A percentile compares a stretch with the other conserved stretches of the same genome.
Conservation (phyloP, 139 green algal genomes). For the Auxenochlorella protothecoides region DNA sequence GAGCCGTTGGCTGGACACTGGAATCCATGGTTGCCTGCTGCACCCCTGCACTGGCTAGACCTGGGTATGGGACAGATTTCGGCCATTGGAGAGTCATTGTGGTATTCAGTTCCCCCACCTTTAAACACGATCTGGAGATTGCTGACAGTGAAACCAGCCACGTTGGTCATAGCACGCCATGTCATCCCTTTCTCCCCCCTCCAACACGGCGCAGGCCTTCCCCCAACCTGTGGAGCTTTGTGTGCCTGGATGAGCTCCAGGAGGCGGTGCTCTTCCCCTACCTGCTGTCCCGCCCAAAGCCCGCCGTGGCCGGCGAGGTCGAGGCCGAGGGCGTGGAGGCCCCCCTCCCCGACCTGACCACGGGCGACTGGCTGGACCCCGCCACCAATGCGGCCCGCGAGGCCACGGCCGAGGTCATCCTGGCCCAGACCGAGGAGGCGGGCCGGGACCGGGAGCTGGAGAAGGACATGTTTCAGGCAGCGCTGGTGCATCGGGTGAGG, state of each 20-base stretch:
- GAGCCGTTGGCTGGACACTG: background rate
- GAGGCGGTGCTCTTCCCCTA: conserved; percentile 12
- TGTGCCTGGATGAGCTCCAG: conserved; percentile 15
- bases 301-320: background rate
- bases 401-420: no score
- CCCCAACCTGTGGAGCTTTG: conserved; percentile 21
- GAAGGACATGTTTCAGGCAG: conserved; percentile 15
- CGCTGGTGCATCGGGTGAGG: conserved; percentile 9
- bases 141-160: no score
- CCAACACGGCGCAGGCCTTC: background rate
- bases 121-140: no score
- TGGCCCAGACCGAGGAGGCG: background rate
- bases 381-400: no score
- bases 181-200: no score
- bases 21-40: background rate
- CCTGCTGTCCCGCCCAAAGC: background rate
- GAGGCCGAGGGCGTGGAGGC: no score
- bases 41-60: background rate
- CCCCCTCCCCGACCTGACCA: no score
- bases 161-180: no score
- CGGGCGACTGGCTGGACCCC: no score
- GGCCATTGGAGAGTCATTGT: background rate
- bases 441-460: conserved; percentile 1
- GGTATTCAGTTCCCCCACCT: no score
- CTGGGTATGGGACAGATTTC: background rate